Percentiles rank a stretch among this genome's conserved stretches.
phyloP scores from a whole-genome alignment of 495 filamentous ascomycete genomes.

The Lasiosphaeria hispida region DNA sequence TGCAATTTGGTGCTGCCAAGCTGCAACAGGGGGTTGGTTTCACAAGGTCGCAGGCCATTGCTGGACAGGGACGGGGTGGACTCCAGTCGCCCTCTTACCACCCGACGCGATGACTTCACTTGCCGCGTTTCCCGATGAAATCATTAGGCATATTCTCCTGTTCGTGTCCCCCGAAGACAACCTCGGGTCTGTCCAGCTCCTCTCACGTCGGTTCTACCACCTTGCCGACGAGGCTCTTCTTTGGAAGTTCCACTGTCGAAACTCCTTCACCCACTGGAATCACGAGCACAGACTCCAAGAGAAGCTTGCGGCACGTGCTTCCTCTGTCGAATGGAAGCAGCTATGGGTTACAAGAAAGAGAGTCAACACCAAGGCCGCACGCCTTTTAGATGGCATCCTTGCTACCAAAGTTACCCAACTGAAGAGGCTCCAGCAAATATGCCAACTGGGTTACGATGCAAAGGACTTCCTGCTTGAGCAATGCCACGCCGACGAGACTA shows the following conservation, averaged over 20 bases:
- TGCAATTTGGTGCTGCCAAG: too few relatives aligned
- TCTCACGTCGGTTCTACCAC: slow-evolving; percentile 62
- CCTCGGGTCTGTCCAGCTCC: slow-evolving; percentile 50
- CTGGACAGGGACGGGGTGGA: neutral
- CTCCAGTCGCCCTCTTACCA: too few relatives aligned
- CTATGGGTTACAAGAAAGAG: slow-evolving; percentile 62
- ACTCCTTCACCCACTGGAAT: slow-evolving; percentile 70
- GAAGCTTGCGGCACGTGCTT: slow-evolving; percentile 49
- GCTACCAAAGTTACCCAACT: slow-evolving; percentile 65
- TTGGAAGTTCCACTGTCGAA: slow-evolving; percentile 74
- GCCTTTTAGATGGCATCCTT: slow-evolving; percentile 68
- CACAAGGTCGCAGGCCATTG: too few relatives aligned
- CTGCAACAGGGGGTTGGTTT: too few relatives aligned
- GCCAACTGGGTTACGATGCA: slow-evolving; percentile 74
- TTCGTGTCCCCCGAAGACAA: slow-evolving; percentile 56
- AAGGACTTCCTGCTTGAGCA: slow-evolving; percentile 80
- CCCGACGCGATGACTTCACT: slow-evolving; percentile 32
- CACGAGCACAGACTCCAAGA: slow-evolving; percentile 58
- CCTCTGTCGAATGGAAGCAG: slow-evolving; percentile 71
- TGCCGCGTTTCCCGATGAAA: slow-evolving; percentile 63
- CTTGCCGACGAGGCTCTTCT: slow-evolving; percentile 68
- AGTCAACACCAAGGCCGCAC: slow-evolving; percentile 53
- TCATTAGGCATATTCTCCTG: slow-evolving; percentile 66
- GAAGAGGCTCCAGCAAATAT: slow-evolving; percentile 64
- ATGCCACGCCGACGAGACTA: slow-evolving; percentile 53